These are phyloP conservation scores for Fusarium euwallaceae DNA, from an alignment of 2,329 filamentous ascomycete species.

Conservation along the genomic window DNA sequence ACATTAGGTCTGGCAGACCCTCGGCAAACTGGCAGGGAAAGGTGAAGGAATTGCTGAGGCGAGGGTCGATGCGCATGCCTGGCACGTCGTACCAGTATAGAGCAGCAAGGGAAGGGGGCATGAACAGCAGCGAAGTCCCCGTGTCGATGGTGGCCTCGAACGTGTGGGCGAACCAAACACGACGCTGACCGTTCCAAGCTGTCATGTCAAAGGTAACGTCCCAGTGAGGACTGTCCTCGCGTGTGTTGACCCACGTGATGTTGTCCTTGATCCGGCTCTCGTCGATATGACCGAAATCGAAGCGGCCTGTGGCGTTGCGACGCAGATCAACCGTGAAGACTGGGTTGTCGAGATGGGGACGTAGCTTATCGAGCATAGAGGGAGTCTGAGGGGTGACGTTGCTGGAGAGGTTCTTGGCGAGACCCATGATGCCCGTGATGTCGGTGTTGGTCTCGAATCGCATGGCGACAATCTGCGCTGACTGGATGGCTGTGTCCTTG, in stretches of 20 bases:
- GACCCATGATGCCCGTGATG: slow-evolving; percentile 66
- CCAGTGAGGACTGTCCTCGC: slow-evolving; percentile 53
- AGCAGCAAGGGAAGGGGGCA: slow-evolving; percentile 67
- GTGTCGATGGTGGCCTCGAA: slow-evolving; percentile 75
- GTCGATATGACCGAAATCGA: slow-evolving; percentile 66
- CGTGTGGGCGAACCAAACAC: slow-evolving; percentile 60
- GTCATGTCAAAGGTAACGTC: slow-evolving; percentile 65
- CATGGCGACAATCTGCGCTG: slow-evolving; percentile 58
- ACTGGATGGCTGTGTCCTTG: slow-evolving; percentile 62
- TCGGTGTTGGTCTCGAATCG: slow-evolving; percentile 58
- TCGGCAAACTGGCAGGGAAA: slow-evolving; percentile 69
- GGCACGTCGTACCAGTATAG: slow-evolving; percentile 71
- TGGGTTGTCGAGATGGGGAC: slow-evolving; percentile 54
- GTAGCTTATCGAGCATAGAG: slow-evolving; percentile 61
- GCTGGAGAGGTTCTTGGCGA: slow-evolving; percentile 62
- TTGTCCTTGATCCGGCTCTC: slow-evolving; percentile 53
- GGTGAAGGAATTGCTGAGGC: slow-evolving; percentile 62
- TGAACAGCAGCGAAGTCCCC: slow-evolving; percentile 75
- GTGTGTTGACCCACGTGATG: slow-evolving; percentile 58
- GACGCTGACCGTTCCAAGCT: slow-evolving; percentile 59
- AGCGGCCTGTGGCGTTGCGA: slow-evolving; percentile 61
- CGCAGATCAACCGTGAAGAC: slow-evolving; percentile 65
- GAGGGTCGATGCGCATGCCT: slow-evolving; percentile 62
- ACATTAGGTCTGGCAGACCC: slow-evolving; percentile 68
- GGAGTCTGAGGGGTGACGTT: slow-evolving; percentile 59